These are phyloP conservation scores for Amborella trichopoda DNA, from an alignment of 164 flowering plant species.

Conservation along the genomic window DNA sequence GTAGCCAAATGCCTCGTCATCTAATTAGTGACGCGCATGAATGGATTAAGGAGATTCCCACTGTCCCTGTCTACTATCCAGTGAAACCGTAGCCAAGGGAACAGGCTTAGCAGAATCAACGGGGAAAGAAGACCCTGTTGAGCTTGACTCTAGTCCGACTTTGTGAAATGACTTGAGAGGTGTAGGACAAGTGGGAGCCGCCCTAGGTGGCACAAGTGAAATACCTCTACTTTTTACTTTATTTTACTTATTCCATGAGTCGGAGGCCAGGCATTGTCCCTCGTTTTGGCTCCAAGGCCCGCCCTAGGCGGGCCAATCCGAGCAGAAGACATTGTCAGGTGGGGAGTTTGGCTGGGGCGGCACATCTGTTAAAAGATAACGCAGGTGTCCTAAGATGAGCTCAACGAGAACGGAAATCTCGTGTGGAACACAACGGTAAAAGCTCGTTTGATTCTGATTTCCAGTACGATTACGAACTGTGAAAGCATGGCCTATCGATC, in stretches of 20 bases:
- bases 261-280: conserved; percentile 19
- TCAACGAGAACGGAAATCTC: too few species aligned
- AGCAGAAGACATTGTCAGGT: conserved; percentile 26
- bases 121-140: conserved; percentile 2
- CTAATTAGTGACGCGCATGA: conserved; percentile 4
- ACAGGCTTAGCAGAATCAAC: conserved; percentile 2
- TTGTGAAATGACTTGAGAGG: not conserved
- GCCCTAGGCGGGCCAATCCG: conserved; percentile 9
- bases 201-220: not conserved
- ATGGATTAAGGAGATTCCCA: conserved; percentile 6
- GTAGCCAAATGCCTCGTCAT: conserved; percentile 11
- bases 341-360: conserved; percentile 25
- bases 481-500: too few species aligned
- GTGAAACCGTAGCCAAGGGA: conserved; percentile 1
- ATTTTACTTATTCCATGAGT: conserved; percentile 4
- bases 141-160: conserved; percentile 4
- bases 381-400: conserved; percentile 2
- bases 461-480: too few species aligned
- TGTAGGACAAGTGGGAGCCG: conserved; percentile 4
- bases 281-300: conserved; percentile 15
- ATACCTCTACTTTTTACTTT: not conserved
- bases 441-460: too few species aligned
- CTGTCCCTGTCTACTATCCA: conserved; percentile 1
- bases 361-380: not conserved
- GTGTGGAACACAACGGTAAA: too few species aligned